phyloP scores from a whole-genome alignment of 306 rosid genomes.

The Fragaria ananassa region DNA sequence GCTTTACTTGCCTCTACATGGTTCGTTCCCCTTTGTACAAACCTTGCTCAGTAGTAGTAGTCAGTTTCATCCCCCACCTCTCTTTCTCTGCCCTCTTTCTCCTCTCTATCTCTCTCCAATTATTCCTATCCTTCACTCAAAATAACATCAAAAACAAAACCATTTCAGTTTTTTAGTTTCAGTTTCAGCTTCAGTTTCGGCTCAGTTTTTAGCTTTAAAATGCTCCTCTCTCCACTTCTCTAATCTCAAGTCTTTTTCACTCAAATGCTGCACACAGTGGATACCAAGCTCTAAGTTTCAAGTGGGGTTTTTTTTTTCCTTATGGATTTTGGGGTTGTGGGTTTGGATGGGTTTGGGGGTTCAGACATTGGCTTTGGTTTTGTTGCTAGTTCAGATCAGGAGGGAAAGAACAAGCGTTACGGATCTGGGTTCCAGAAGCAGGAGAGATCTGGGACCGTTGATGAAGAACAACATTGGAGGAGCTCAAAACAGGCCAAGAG shows the following conservation, averaged over 20 bases:
- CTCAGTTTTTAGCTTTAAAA: conserved; percentile 27
- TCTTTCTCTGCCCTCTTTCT: neutral
- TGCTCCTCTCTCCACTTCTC: conserved; percentile 36
- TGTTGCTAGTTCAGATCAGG: conserved; percentile 57
- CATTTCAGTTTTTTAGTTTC: conserved; percentile 41
- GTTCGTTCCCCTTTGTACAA: conserved; percentile 15
- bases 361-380: conserved; percentile 44
- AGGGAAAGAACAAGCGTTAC: conserved; percentile 54
- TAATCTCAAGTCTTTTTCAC: conserved; percentile 24
- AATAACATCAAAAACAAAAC: conserved; percentile 47
- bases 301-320: conserved; percentile 11
- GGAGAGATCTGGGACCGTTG: conserved; percentile 53
- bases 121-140: conserved; percentile 53
- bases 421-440: conserved; percentile 70
- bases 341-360: conserved; percentile 70
- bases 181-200: conserved; percentile 29
- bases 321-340: conserved; percentile 80
- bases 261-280: conserved; percentile 27
- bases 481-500: conserved; percentile 47
- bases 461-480: conserved; percentile 44
- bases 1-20: neutral
- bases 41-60: conserved; percentile 23
- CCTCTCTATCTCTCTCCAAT: conserved; percentile 38
- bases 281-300: conserved; percentile 5
- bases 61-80: conserved; percentile 36